These are phyloP conservation scores for Raddia guianensis DNA, from an alignment of 176 grass and related monocot genomes.

Conservation along the genomic window DNA sequence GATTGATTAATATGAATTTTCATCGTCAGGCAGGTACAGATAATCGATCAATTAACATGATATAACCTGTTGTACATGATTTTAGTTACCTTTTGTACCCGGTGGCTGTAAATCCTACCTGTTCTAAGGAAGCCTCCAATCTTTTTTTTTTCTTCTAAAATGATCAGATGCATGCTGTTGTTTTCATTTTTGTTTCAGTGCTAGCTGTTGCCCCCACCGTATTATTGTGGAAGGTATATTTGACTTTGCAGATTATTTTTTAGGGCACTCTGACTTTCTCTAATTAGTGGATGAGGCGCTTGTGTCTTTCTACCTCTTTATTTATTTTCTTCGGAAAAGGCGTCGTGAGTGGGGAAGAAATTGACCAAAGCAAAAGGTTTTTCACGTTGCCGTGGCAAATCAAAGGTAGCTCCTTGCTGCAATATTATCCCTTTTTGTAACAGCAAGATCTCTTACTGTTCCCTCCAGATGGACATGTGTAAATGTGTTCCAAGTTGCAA, in stretches of 20 bases:
- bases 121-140: too few species aligned
- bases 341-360: not conserved
- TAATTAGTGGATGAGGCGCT: not conserved
- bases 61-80: too few species aligned
- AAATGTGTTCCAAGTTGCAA: not conserved
- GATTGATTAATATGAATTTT: too few species aligned
- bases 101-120: too few species aligned
- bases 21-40: too few species aligned
- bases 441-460: not conserved
- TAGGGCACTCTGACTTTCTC: not conserved
- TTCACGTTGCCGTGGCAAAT: not conserved
- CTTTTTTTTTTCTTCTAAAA: too few species aligned
- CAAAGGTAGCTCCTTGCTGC: not conserved
- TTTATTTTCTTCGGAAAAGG: not conserved
- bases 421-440: not conserved
- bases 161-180: not conserved
- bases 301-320: not conserved
- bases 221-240: not conserved
- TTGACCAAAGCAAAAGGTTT: not conserved
- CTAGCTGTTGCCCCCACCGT: not conserved
- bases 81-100: too few species aligned
- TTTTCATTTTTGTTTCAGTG: not conserved
- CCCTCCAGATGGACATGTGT: not conserved
- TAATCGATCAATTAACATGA: too few species aligned
- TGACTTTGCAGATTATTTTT: not conserved